Base-by-base conservation (phyloP, 148 eudicot genomes). In the Cornus suecica region DNA sequence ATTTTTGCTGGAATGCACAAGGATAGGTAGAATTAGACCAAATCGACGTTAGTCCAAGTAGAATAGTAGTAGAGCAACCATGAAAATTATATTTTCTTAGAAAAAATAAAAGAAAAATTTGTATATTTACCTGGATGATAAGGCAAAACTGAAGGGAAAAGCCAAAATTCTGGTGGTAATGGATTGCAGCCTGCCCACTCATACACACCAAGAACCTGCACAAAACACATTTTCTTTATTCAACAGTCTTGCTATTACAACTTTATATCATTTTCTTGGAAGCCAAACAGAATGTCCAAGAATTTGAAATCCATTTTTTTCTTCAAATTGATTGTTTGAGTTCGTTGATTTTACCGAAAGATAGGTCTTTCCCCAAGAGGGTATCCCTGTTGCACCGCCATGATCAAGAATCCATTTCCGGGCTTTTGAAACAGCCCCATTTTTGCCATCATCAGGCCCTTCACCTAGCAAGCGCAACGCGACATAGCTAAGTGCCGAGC, bases 331-430 rank as follows among this genome's bases (percentile, higher is more conserved):
- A n/a, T n/a, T n/a, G n/a, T 41, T 41, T 4, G 45, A 41, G 9
- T 41, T 41, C 9, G 45, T 41, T 4, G 9, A 41, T 41, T 41
- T 4, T 41, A 41, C 71, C 51, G 71, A 51, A 58, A n/a, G n/a
- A n/a, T n/a, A n/a, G n/a, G n/a, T n/a, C n/a, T n/a, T n/a, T n/a
- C n/a, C n/a, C n/a, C n/a, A n/a, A n/a, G n/a, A n/a, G n/a, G n/a
- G n/a, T n/a, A n/a, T n/a, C n/a, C n/a, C n/a, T n/a, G n/a, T n/a
- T n/a, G n/a, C n/a, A n/a, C n/a, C n/a, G n/a, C n/a, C n/a, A n/a
- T n/a, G n/a, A n/a, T n/a, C n/a, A n/a, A 56, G 56, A 15, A 77
- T 77, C 79, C 79, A 77, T 2, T 69, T 77, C 16, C 79, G 73
- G 25, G 67, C 79, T 69, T 48, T 69, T 2, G 54, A n/a, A 23